Evolutionary conservation across 306 rosid species (phyloP).

Genomic region (Datisca glomerata): DNA sequence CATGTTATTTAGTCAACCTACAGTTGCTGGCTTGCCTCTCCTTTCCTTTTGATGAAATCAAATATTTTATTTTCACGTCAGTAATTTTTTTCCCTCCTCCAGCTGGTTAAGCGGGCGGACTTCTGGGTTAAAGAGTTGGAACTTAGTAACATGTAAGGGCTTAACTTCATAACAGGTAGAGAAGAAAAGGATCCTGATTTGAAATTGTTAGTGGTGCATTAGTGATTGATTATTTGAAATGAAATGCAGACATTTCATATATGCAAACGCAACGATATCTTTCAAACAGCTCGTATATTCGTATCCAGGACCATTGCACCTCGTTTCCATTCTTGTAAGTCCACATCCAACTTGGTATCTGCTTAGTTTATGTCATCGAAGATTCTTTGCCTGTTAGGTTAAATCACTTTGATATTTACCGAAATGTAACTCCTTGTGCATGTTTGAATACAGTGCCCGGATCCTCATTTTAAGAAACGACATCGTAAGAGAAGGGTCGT

Average conservation of each 20-base stretch:
- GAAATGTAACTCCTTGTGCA: slow-evolving; percentile 4
- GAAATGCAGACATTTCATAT: slow-evolving; percentile 62
- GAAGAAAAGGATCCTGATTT: slow-evolving; percentile 3
- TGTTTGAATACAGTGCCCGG: slow-evolving; percentile 71
- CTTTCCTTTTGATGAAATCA: neutral
- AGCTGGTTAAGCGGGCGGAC: slow-evolving; percentile 78
- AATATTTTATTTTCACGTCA: slow-evolving; percentile 5
- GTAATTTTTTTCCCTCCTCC: slow-evolving; percentile 24
- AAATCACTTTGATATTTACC: neutral
- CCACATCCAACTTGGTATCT: slow-evolving; percentile 2
- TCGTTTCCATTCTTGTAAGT: slow-evolving; percentile 84
- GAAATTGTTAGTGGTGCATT: neutral
- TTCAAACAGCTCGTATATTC: slow-evolving; percentile 56
- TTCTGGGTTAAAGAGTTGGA: slow-evolving; percentile 72
- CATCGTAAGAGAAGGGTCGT: slow-evolving; percentile 84
- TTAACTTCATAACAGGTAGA: slow-evolving; percentile 14
- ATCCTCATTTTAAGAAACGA: slow-evolving; percentile 84
- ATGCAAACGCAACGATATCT: slow-evolving; percentile 77
- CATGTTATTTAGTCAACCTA: slow-evolving; percentile 12
- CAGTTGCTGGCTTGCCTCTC: slow-evolving; percentile 5
- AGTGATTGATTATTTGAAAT: slow-evolving; percentile 11
- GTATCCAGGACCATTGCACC: slow-evolving; percentile 70
- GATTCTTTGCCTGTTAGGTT: neutral
- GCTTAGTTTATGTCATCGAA: neutral
- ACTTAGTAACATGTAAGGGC: slow-evolving; percentile 60